Evolutionary conservation across 2,329 filamentous ascomycete species (phyloP).

Genomic region (Podosphaera xanthii): DNA sequence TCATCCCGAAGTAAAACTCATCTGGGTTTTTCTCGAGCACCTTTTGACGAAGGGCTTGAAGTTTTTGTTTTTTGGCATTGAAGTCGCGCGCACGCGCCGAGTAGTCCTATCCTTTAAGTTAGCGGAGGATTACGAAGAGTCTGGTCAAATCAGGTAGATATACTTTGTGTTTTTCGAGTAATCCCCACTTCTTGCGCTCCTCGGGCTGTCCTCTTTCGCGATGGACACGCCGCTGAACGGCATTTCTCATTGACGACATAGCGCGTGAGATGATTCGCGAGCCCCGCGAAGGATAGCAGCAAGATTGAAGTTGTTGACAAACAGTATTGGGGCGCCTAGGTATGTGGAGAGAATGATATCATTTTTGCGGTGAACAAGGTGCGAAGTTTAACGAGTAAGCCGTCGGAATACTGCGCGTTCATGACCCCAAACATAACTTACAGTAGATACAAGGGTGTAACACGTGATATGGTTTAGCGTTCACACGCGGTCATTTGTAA

Average conservation of each 20-base stretch:
- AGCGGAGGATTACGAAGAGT: not conserved
- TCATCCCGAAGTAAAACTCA: constrained; percentile 53
- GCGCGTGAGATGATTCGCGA: too few relatives aligned
- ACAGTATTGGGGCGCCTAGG: too few relatives aligned
- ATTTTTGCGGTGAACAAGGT: too few relatives aligned
- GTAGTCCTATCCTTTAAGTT: constrained; percentile 27
- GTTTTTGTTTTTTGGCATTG: constrained; percentile 37
- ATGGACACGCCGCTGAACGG: constrained; percentile 63
- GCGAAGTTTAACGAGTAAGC: too few relatives aligned
- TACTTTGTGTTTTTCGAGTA: constrained; percentile 90
- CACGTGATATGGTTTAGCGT: too few relatives aligned
- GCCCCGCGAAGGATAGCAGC: too few relatives aligned
- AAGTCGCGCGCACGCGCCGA: constrained; percentile 40
- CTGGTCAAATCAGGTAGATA: constrained; percentile 2
- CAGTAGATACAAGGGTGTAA: too few relatives aligned
- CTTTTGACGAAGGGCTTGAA: constrained; percentile 36
- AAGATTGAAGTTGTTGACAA: too few relatives aligned
- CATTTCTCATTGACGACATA: constrained; percentile 38
- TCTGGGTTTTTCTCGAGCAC: constrained; percentile 45
- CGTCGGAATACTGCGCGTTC: constrained; percentile 16
- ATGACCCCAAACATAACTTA: too few relatives aligned
- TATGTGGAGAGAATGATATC: too few relatives aligned
- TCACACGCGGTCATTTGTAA: too few relatives aligned
- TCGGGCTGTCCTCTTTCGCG: constrained; percentile 72
- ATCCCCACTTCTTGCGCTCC: constrained; percentile 65